Evolutionary conservation across 2,329 filamentous ascomycete species (phyloP).

Genomic region (Ceratocystis harringtonii): DNA sequence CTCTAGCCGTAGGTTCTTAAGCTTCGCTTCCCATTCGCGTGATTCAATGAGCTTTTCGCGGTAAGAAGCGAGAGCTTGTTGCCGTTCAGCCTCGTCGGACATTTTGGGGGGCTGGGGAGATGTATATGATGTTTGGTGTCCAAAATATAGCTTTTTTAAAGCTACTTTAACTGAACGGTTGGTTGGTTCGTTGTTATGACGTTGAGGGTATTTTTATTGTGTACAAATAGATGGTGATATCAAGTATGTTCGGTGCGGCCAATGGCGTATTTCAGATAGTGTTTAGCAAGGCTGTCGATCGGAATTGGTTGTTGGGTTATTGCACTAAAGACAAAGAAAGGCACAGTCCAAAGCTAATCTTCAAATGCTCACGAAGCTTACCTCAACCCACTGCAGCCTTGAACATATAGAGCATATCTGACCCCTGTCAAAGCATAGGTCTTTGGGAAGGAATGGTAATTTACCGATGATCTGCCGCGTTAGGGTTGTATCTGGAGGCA

Average conservation of each 20-base stretch:
- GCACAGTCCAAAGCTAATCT: not conserved
- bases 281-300: not conserved
- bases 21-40: slow-evolving; percentile 95
- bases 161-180: not conserved
- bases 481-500: not conserved
- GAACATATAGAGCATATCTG: not conserved
- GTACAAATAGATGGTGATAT: not conserved
- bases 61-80: slow-evolving; percentile 62
- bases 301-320: not conserved
- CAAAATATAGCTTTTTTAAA: not conserved
- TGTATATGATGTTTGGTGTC: not conserved
- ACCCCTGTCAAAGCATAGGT: not conserved
- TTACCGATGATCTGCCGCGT: not conserved
- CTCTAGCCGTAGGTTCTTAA: slow-evolving; percentile 83
- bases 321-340: not conserved
- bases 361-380: slow-evolving; percentile 13
- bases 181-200: not conserved
- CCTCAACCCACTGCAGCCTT: slow-evolving; percentile 18
- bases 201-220: not conserved
- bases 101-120: not conserved
- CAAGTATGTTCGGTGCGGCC: not conserved
- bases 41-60: slow-evolving; percentile 79
- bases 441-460: not conserved
- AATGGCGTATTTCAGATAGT: not conserved
- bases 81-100: slow-evolving; percentile 39